Evolutionary conservation across 2,329 filamentous ascomycete genomes (phyloP), one percentile per base, ranked within the genome.

Genomic region (Fusarium xyrophilum): DNA sequence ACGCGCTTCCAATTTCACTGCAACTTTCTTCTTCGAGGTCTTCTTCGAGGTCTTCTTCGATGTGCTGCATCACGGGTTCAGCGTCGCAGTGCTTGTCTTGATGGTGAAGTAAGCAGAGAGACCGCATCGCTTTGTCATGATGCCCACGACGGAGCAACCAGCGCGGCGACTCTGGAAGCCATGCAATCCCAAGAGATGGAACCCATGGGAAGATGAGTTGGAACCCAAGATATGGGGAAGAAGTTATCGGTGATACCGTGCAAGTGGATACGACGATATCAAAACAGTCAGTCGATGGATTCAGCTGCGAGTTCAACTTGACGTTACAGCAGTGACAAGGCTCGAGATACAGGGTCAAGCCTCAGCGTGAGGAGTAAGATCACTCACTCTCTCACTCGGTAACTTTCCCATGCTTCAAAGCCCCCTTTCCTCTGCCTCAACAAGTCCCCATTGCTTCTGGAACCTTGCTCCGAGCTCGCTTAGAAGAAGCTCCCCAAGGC

Each of bases 41-140:
- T 43, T 78, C 76, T 54, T 83, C 78, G 7, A 82, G 70, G 43
- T 81, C 79, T 38, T 79, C 75, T 63, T 85, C 81, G 53, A 83
- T 83, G 40, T 79, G 78, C 30, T 79, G 77, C 14, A 76, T 69
- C 23, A 79, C 79, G 15, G 76, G 68, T 15, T 71, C 65, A 14
- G 82, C 75, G 30, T 83, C 73, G 7, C 76, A 77, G 46, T 80
- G 79, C 35, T 75, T 75, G 9, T 78, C 75, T 7, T 76, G 79
- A 23, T 76, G 76, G 68, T 85, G 82, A 19, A 86, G 76, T 1
- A 77, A 74, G 30, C 79, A 76, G 35, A 85, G 72, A 13, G 82
- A 76, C 7, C 74, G 76, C 72, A 19, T 78, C 76, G 74, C 73
- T 17, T 82, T 79, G 3, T 82, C 77, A n/a, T 70, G 56, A 6